Evolutionary conservation across 1,284 basidiomycete genomes (phyloP).

Genomic region (Pascua guehoae): DNA sequence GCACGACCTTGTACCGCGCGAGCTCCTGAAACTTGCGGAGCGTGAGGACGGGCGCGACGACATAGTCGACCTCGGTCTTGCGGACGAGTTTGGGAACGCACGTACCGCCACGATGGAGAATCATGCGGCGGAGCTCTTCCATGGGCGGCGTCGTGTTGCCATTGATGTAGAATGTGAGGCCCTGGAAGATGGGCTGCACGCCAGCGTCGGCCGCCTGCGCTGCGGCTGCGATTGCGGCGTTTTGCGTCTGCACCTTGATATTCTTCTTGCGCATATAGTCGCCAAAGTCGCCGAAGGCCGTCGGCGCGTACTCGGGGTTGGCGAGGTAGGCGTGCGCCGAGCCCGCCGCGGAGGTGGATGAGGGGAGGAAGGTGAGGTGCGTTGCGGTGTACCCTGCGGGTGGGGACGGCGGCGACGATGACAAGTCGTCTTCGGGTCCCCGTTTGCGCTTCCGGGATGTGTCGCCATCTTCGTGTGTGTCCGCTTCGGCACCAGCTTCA

Average conservation of each 20-base stretch:
- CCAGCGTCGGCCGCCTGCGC: constrained; percentile 14
- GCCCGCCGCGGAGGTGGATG: not conserved
- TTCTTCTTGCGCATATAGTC: constrained; percentile 88
- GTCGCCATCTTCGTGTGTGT: too few species aligned
- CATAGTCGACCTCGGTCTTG: constrained; percentile 53
- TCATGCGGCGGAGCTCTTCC: constrained; percentile 74
- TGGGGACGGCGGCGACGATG: too few species aligned
- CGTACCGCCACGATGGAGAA: constrained; percentile 76
- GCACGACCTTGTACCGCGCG: constrained; percentile 75
- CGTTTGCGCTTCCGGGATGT: too few species aligned
- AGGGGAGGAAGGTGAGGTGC: not conserved
- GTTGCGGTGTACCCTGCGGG: not conserved
- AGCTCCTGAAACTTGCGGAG: constrained; percentile 85
- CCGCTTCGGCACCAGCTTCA: too few species aligned
- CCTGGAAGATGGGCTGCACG: constrained; percentile 63
- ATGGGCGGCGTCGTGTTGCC: constrained; percentile 85
- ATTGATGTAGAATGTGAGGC: constrained; percentile 80
- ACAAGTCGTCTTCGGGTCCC: too few species aligned
- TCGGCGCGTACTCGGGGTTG: constrained; percentile 63
- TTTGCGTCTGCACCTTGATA: constrained; percentile 83
- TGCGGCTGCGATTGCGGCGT: constrained; percentile 56
- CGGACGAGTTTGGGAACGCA: constrained; percentile 59
- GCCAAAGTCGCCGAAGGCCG: constrained; percentile 74
- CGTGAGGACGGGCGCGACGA: constrained; percentile 85
- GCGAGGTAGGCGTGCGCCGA: constrained; percentile 33